phyloP scores from a whole-genome alignment of 1,139 yeast species.

The Scheffersomyces stambukii region DNA sequence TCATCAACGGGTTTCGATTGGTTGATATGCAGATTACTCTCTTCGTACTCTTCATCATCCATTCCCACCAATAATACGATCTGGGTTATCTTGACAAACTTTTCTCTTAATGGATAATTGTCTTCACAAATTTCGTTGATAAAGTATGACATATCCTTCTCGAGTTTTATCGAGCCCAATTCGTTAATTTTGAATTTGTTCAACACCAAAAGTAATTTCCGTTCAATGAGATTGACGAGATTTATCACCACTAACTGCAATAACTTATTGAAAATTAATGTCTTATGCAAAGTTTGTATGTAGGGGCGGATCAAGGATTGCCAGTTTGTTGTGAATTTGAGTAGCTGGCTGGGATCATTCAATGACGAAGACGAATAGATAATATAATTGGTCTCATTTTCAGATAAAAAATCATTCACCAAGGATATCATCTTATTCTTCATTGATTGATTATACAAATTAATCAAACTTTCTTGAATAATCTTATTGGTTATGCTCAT shows the following conservation, averaged over 20 bases:
- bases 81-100: conserved; percentile 78
- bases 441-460: conserved; percentile 56
- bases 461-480: conserved; percentile 49
- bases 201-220: conserved; percentile 60
- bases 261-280: conserved; percentile 42
- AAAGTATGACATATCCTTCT: conserved; percentile 72
- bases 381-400: conserved; percentile 39
- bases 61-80: conserved; percentile 75
- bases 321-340: conserved; percentile 63
- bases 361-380: conserved; percentile 26
- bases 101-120: conserved; percentile 70
- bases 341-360: conserved; percentile 28
- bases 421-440: conserved; percentile 45
- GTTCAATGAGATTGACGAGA: conserved; percentile 54
- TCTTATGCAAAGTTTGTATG: conserved; percentile 50
- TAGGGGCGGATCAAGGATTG: conserved; percentile 61
- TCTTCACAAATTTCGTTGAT: conserved; percentile 61
- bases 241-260: conserved; percentile 51
- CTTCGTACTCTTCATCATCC: conserved; percentile 71
- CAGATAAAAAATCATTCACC: conserved; percentile 53
- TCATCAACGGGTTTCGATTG: conserved; percentile 2
- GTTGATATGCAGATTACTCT: conserved; percentile 17
- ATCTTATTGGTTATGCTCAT: conserved; percentile 40
- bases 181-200: conserved; percentile 63
- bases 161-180: conserved; percentile 78